Evolutionary conservation across 768 basidiomycete species (phyloP), one percentile per base, ranked within the genome.

Genomic region (Tylopilus vinaceipallidus): DNA sequence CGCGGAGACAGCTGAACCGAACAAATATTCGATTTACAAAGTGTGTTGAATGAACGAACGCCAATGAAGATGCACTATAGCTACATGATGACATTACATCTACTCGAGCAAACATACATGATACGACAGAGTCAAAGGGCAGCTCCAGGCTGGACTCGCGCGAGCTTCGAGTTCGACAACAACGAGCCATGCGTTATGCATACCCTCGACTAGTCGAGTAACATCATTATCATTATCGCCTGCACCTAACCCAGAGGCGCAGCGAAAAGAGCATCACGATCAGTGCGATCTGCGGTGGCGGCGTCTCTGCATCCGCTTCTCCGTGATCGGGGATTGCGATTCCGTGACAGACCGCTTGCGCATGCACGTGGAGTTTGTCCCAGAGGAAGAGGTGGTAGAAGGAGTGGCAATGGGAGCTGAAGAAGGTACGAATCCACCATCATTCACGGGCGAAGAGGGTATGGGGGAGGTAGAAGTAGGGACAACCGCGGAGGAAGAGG

Each of bases 281-380:
- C 14, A 63, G 40, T 62, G 57, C 3, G 48, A 36, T 8, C 33
- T 17, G 17, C 52, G 49, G 26, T 30, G 12, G 16, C 54, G 61
- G 12, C 61, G 50, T 29, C 39, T 52, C 42, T 63, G 54, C 48
- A 57, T 60, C 29, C 61, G 50, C 45, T 47, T 51, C 11, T 16
- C n/a, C 37, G 22, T 2, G 29, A n/a, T n/a, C n/a, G n/a, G n/a
- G n/a, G n/a, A n/a, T n/a, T n/a, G 51, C 13, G 43, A 20, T 12
- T 37, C 22, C 6, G 44, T 6, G n/a, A 22, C 1, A n/a, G 60
- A 47, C 2, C 52, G 61, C 41, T 60, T 63, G 20, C 16, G 16
- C 35, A 6, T 43, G 35, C 60, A 61, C 0, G 50, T 46, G 2
- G 55, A 46, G 12, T 38, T 36, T 13, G 60, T 47, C 8, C 54